phyloP scores from a whole-genome alignment of 345 rosid species.

The Eucalyptus erythrocorys region DNA sequence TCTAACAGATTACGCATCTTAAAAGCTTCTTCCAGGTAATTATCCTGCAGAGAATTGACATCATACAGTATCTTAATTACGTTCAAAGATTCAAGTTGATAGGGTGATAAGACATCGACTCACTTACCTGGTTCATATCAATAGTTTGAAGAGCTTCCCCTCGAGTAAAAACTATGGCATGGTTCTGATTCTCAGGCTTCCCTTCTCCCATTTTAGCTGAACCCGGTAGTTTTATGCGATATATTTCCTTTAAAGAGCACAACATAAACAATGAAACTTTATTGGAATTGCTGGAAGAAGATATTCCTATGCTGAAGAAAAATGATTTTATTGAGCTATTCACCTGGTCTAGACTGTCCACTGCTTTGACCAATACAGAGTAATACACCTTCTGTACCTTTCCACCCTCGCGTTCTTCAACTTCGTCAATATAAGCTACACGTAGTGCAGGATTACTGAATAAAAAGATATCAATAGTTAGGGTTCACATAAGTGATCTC shows the following conservation, averaged over 20 bases:
- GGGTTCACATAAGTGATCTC: not conserved
- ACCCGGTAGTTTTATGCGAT: slow-evolving; percentile 88
- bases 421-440: slow-evolving; percentile 94
- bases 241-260: slow-evolving; percentile 59
- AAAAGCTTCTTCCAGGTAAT: slow-evolving; percentile 95
- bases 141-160: slow-evolving; percentile 98
- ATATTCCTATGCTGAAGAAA: not conserved
- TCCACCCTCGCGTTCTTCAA: slow-evolving; percentile 79
- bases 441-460: slow-evolving; percentile 88
- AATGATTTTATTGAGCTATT: not conserved
- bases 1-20: slow-evolving; percentile 96
- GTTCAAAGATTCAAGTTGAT: not conserved
- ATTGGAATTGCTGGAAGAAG: not conserved
- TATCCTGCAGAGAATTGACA: slow-evolving; percentile 45
- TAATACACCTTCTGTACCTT: slow-evolving; percentile 74
- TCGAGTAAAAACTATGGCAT: slow-evolving; percentile 81
- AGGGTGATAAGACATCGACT: not conserved
- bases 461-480: slow-evolving; percentile 6
- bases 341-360: slow-evolving; percentile 92
- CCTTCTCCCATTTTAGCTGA: slow-evolving; percentile 91
- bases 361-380: slow-evolving; percentile 86
- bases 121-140: slow-evolving; percentile 91
- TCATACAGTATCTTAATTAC: not conserved
- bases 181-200: slow-evolving; percentile 96
- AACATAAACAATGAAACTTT: not conserved